phyloP scores from a whole-genome alignment of 2,329 filamentous ascomycete genomes.

The Tolypocladium ophioglossoides region DNA sequence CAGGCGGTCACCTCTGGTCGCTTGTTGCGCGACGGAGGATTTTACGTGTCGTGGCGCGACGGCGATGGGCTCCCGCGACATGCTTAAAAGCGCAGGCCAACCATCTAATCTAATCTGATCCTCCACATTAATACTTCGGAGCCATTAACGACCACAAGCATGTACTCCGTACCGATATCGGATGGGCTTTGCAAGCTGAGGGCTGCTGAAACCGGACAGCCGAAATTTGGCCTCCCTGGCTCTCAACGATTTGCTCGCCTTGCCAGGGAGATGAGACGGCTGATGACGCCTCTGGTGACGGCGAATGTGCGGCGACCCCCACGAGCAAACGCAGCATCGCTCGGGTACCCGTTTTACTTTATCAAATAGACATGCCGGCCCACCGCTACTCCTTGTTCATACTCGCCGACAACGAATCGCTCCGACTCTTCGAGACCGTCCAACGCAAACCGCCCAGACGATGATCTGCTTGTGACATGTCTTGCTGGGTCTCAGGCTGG shows the following conservation, averaged over 20 bases:
- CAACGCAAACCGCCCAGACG: too few relatives aligned
- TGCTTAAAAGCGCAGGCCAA: neutral
- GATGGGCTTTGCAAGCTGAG: too few relatives aligned
- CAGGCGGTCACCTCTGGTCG: neutral
- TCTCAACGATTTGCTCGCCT: neutral
- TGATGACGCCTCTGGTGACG: neutral
- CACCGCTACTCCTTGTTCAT: neutral
- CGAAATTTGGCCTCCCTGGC: neutral
- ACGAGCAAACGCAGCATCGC: neutral
- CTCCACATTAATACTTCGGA: neutral
- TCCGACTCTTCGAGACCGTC: too few relatives aligned
- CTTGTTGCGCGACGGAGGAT: neutral
- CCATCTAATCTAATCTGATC: conserved; percentile 1
- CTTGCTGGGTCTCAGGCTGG: neutral
- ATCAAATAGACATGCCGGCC: neutral
- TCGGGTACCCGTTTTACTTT: neutral
- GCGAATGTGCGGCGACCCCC: neutral
- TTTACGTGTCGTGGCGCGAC: neutral
- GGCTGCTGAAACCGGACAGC: neutral
- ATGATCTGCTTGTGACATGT: neutral
- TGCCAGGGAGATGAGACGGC: neutral
- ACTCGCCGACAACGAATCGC: neutral
- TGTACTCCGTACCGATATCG: too few relatives aligned
- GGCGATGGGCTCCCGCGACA: neutral
- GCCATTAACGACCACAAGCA: too few relatives aligned